These are phyloP conservation scores for Trebouxiophyceae sp. DNA, from an alignment of 163 green algal species.

Conservation along the genomic window DNA sequence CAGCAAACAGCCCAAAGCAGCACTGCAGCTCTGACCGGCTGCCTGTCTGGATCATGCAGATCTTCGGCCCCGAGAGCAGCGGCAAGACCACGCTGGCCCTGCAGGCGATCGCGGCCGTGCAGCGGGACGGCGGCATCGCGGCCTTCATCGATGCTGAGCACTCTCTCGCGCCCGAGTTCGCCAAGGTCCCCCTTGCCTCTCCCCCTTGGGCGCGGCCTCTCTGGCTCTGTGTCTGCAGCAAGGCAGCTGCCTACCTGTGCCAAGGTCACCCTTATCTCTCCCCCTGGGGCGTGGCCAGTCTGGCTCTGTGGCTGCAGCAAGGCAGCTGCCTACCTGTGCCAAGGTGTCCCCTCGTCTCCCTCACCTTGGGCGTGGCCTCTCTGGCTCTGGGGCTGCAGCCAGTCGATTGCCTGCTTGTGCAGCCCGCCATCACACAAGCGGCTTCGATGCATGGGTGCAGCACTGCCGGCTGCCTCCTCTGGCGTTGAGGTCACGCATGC, in stretches of 20 bases:
- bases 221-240: not conserved
- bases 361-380: no score
- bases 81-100: slow-evolving; percentile 97
- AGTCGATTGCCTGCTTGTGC: no score
- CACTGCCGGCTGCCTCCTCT: no score
- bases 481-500: no score
- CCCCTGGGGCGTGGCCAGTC: no score
- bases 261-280: not conserved
- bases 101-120: slow-evolving; percentile 89
- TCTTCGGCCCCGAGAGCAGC: slow-evolving; percentile 87
- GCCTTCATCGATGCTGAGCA: slow-evolving; percentile 94
- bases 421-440: no score
- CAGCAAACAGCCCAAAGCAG: no score
- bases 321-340: not conserved
- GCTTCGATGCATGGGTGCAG: no score
- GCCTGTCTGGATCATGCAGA: slow-evolving; percentile 37
- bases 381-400: no score
- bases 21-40: no score
- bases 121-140: slow-evolving; percentile 65
- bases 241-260: not conserved
- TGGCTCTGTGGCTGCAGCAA: no score
- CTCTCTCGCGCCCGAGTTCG: slow-evolving; percentile 86
- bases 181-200: slow-evolving; percentile 30
- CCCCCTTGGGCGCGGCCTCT: not conserved
- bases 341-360: not conserved